Conservation (phyloP, 139 green algal genomes). For the Chlamydomonas schloesseri region DNA sequence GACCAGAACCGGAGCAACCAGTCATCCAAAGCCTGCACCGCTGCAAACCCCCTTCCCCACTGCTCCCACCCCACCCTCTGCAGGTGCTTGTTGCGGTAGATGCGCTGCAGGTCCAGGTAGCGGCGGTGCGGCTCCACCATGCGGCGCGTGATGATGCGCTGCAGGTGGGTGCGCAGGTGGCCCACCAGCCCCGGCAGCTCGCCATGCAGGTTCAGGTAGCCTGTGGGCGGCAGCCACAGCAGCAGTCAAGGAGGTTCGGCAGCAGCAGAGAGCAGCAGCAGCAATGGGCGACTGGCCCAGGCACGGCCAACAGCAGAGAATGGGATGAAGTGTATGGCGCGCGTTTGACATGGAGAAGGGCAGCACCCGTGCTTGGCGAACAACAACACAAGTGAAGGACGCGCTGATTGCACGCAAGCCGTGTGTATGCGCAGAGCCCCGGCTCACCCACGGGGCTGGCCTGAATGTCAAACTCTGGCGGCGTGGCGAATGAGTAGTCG, state of each 20-base stretch:
- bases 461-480: constrained; percentile 44
- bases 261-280: too few relatives aligned
- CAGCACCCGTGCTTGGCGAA: too few relatives aligned
- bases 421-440: too few relatives aligned
- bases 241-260: too few relatives aligned
- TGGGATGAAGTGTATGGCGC: too few relatives aligned
- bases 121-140: constrained; percentile 50
- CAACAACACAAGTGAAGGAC: too few relatives aligned
- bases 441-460: constrained; percentile 27
- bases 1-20: too few relatives aligned
- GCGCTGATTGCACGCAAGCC: too few relatives aligned
- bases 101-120: constrained; percentile 44
- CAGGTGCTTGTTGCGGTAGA: constrained; percentile 55
- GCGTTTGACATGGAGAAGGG: too few relatives aligned
- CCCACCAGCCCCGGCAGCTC: constrained; percentile 50
- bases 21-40: background rate
- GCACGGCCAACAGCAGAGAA: too few relatives aligned
- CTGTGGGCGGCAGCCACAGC: background rate
- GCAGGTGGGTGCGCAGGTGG: constrained; percentile 23
- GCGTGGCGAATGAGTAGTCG: constrained; percentile 29
- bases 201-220: constrained; percentile 30
- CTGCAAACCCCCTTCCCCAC: too few relatives aligned
- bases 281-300: too few relatives aligned
- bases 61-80: constrained; percentile 15
- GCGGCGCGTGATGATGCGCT: constrained; percentile 15